Base-by-base conservation (phyloP, 495 filamentous ascomycete species). In the Penicillium argentinense region DNA sequence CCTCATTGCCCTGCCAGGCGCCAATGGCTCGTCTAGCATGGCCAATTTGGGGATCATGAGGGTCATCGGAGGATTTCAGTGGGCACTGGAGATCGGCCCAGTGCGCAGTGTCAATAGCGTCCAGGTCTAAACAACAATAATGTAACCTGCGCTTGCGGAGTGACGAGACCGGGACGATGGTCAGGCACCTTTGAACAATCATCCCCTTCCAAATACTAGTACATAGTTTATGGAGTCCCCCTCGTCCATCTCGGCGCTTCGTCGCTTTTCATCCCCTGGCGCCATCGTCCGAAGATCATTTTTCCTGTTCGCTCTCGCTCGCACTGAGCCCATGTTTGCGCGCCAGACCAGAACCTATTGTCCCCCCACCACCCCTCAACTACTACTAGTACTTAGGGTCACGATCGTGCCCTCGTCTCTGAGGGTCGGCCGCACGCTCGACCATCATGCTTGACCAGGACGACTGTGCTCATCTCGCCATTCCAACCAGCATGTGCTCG, bases 241-340 rank as follows among this genome's bases (percentile, higher is more conserved):
- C 14, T 16, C 14, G 17, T 30, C 16, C 14, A 16, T 30, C 14
- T 42, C 17, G 39, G 17, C 17, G 14, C 24, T 42, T 30, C 24
- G 9, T 41, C 22, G 32, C 19, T 12, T 41, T 34, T 36, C 37
- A 23, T 24, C 42, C 30, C 46, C 39, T 43, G 47, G 47, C 47
- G 39, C 32, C 47, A 43, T 44, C 9, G 33, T 33, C 32, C 5
- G 47, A 28, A 29, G 47, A 49, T 43, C 47, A 37, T 42, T 36
- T 18, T 19, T 36, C 7, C 5, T 34, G 1, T 34, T 34, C 9
- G 17, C 14, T n/a, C 28, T 3, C 28, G n/a, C 16, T 22, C 21
- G 25, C 11, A 26, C 25, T 5, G 25, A 26, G 25, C 11, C 17
- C 17, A 6, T 34, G 8, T 5, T 34, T 34, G n/a, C n/a, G n/a